phyloP scores from a whole-genome alignment of 768 basidiomycete genomes.

The Leccinellum albellum region DNA sequence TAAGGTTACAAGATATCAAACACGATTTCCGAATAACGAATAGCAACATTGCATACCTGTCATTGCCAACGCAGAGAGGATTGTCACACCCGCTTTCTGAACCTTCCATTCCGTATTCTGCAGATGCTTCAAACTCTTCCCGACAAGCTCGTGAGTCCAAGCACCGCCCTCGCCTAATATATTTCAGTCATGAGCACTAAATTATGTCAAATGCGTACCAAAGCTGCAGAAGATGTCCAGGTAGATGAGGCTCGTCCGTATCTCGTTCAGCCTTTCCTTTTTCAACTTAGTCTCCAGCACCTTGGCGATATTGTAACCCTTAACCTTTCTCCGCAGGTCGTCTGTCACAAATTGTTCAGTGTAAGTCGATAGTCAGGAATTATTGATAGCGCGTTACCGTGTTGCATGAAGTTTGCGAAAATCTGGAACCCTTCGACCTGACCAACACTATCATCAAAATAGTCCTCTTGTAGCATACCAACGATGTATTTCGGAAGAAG shows the following conservation, averaged over 20 bases:
- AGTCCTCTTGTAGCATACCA: neutral
- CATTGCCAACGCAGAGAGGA: neutral
- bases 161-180: neutral
- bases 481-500: neutral
- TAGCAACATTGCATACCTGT: neutral
- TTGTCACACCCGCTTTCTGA: neutral
- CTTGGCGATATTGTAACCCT: neutral
- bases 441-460: neutral
- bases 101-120: neutral
- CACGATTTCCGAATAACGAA: neutral
- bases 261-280: neutral
- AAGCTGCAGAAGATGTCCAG: neutral
- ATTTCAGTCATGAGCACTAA: neutral
- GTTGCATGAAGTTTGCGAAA: neutral
- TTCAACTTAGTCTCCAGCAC: neutral
- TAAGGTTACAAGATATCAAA: neutral
- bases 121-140: neutral
- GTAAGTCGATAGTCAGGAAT: neutral
- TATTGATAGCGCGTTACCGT: neutral
- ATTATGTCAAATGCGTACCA: neutral
- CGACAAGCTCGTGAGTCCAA: neutral
- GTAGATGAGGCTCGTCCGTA: neutral
- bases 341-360: neutral
- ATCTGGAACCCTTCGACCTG: neutral
- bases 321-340: neutral